These are phyloP conservation scores for Rhynchosporium graminicola DNA, from an alignment of 2,329 filamentous ascomycete species.

Conservation along the genomic window DNA sequence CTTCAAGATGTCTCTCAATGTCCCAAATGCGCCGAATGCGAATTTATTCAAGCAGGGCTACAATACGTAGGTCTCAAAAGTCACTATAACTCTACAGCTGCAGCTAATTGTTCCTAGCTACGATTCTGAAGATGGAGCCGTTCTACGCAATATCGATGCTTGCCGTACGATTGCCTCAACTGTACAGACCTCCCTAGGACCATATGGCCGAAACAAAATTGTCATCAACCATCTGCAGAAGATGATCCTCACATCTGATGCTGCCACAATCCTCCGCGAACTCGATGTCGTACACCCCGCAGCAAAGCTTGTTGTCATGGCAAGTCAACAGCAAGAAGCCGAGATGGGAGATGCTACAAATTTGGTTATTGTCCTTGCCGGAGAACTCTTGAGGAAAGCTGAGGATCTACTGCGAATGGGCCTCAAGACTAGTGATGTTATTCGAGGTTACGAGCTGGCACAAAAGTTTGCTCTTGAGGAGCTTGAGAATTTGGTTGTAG, in stretches of 20 bases:
- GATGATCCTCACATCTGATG: slow-evolving; percentile 98
- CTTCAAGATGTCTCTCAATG: slow-evolving; percentile 83
- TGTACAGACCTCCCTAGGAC: slow-evolving; percentile 94
- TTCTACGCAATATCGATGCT: slow-evolving; percentile 97
- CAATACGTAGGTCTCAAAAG: slow-evolving; percentile 51
- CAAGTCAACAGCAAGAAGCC: slow-evolving; percentile 95
- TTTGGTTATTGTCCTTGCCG: slow-evolving; percentile 91
- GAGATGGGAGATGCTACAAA: slow-evolving; percentile 99
- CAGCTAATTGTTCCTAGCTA: slow-evolving; percentile 64
- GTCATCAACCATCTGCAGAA: slow-evolving; percentile 99
- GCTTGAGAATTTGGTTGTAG: slow-evolving; percentile 85
- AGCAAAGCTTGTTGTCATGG: slow-evolving; percentile 97
- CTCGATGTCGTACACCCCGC: slow-evolving; percentile 98
- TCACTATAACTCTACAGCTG: slow-evolving; percentile 9
- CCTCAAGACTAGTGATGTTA: slow-evolving; percentile 96
- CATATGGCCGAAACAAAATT: slow-evolving; percentile 98
- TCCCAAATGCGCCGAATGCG: slow-evolving; percentile 85
- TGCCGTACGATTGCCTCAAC: slow-evolving; percentile 94
- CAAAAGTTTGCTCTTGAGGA: slow-evolving; percentile 83
- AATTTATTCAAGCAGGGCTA: slow-evolving; percentile 90
- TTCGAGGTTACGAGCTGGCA: slow-evolving; percentile 92
- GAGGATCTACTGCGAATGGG: slow-evolving; percentile 97
- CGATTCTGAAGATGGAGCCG: slow-evolving; percentile 97
- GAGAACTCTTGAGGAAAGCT: slow-evolving; percentile 94
- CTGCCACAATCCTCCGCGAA: slow-evolving; percentile 94